phyloP scores from a whole-genome alignment of 2,329 filamentous ascomycete genomes.

The Colletotrichum sp. region DNA sequence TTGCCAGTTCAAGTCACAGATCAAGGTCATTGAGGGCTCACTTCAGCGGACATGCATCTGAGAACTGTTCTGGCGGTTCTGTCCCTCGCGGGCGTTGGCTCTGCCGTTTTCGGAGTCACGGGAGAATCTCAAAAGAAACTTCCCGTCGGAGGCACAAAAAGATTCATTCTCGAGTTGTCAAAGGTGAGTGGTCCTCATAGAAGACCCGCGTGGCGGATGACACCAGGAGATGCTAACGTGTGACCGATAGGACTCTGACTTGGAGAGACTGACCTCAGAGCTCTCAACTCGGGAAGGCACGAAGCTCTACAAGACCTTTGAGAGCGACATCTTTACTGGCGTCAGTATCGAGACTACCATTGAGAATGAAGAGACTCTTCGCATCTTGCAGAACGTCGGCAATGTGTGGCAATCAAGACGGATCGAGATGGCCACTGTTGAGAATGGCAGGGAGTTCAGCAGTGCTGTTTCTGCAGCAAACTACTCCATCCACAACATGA shows the following conservation, averaged over 20 bases:
- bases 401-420: constrained; percentile 18
- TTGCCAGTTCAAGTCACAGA: too few species aligned
- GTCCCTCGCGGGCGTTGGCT: background rate
- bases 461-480: constrained; percentile 17
- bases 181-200: background rate
- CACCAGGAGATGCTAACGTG: background rate
- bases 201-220: accelerated
- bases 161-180: constrained; percentile 16
- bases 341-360: constrained; percentile 6
- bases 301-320: constrained; percentile 6
- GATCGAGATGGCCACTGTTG: background rate
- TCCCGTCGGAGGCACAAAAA: background rate
- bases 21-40: too few species aligned
- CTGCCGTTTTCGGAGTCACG: background rate
- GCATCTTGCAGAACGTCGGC: background rate
- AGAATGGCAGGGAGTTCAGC: background rate
- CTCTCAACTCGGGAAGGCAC: background rate
- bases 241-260: background rate
- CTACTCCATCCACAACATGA: constrained; percentile 41
- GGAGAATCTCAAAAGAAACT: background rate
- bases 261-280: background rate
- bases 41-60: background rate
- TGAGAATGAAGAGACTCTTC: background rate
- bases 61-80: background rate
- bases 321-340: constrained; percentile 14